Evolutionary conservation across 2,329 filamentous ascomycete species (phyloP).

Genomic region (Cladobotryum mycophilum): DNA sequence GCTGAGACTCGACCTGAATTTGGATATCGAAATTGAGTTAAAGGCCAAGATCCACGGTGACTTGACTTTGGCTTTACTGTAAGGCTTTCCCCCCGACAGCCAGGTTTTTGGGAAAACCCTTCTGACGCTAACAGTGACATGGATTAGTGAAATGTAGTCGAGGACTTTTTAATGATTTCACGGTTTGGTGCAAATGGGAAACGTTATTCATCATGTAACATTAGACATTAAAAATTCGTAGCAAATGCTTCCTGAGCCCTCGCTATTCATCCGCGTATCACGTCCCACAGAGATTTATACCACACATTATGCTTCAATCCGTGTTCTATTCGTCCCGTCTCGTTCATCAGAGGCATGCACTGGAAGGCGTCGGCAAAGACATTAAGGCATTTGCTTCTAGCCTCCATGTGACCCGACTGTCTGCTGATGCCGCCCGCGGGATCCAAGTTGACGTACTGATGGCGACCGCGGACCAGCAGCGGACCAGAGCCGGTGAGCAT

Average conservation of each 20-base stretch:
- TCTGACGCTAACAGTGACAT: slow-evolving; percentile 9
- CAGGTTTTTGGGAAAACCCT: too few species aligned
- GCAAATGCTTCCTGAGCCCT: slow-evolving; percentile 1
- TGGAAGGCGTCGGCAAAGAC: slow-evolving; percentile 27
- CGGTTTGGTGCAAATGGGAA: not conserved
- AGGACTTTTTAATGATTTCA: not conserved
- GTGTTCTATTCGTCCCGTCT: slow-evolving; percentile 26
- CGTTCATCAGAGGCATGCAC: slow-evolving; percentile 30
- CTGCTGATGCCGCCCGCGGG: slow-evolving; percentile 28
- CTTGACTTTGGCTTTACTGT: slow-evolving; percentile 67
- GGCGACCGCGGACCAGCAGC: slow-evolving; percentile 27
- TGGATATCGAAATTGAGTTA: slow-evolving; percentile 73
- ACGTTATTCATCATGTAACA: slow-evolving; percentile 8
- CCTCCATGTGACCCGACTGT: slow-evolving; percentile 26
- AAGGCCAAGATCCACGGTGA: slow-evolving; percentile 77
- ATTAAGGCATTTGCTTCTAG: slow-evolving; percentile 31
- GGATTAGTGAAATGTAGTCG: slow-evolving; percentile 6
- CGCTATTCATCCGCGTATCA: slow-evolving; percentile 7
- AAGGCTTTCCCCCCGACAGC: slow-evolving; percentile 19
- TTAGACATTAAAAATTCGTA: not conserved
- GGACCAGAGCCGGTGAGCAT: slow-evolving; percentile 29
- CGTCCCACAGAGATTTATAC: slow-evolving; percentile 13
- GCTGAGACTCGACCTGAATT: slow-evolving; percentile 62
- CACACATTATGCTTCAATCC: slow-evolving; percentile 20
- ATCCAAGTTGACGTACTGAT: slow-evolving; percentile 26